phyloP scores from a whole-genome alignment of 139 green algal genomes.

The Closterium sp. region DNA sequence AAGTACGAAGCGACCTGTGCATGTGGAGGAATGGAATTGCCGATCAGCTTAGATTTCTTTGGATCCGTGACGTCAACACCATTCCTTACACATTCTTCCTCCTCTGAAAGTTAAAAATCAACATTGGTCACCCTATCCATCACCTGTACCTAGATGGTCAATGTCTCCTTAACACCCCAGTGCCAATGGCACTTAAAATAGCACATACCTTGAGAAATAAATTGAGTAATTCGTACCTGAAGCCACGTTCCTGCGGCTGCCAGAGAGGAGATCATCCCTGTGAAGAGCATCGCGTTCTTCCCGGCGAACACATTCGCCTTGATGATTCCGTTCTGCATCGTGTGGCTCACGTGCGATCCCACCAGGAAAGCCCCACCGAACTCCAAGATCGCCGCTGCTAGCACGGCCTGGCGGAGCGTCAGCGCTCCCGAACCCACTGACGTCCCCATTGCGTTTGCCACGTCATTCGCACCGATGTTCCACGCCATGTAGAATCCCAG shows the following conservation, averaged over 20 bases:
- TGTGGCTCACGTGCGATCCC: conserved; percentile 42
- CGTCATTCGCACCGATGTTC: conserved; percentile 50
- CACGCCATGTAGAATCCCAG: conserved; percentile 45
- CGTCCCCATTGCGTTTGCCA: conserved; percentile 47
- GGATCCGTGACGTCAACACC: neutral
- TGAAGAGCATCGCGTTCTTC: conserved; percentile 18
- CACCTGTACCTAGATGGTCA: neutral
- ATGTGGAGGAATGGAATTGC: neutral
- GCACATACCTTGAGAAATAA: neutral
- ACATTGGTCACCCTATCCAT: neutral
- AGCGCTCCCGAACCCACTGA: conserved; percentile 42
- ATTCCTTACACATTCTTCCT: neutral
- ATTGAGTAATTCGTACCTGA: conserved; percentile 5
- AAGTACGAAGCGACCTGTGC: conserved; percentile 36
- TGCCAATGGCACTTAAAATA: neutral
- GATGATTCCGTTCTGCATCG: conserved; percentile 42
- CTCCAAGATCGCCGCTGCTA: conserved; percentile 40
- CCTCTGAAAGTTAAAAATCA: neutral
- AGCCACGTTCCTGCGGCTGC: conserved; percentile 30
- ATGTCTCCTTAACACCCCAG: neutral
- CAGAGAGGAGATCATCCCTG: conserved; percentile 27
- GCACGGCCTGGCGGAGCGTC: conserved; percentile 29
- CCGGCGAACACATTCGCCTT: conserved; percentile 10
- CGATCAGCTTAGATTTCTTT: neutral
- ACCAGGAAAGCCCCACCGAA: conserved; percentile 43